Conservation (phyloP, 768 basidiomycete genomes). For the Mrakia gelida region DNA sequence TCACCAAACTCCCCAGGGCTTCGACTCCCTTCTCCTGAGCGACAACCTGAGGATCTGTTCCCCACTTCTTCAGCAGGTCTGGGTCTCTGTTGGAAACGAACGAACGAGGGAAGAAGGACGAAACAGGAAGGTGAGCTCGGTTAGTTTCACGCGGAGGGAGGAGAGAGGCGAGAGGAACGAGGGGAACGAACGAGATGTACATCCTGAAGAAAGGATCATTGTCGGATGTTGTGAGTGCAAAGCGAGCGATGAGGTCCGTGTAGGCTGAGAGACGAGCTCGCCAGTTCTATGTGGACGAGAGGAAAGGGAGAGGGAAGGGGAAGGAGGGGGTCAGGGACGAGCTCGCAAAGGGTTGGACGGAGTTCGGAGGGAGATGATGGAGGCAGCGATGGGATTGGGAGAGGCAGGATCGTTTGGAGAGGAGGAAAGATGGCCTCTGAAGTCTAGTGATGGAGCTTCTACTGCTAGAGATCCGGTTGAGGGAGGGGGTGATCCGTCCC, state of each 20-base stretch:
- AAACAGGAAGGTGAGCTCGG: neutral
- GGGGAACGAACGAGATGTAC: constrained; percentile 68
- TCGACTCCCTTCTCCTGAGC: constrained; percentile 98
- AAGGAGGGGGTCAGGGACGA: neutral
- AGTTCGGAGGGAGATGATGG: neutral
- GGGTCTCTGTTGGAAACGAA: constrained; percentile 12
- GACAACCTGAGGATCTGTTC: constrained; percentile 85
- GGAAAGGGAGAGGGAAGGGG: neutral
- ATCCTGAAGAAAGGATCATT: constrained; percentile 90
- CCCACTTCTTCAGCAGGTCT: constrained; percentile 62
- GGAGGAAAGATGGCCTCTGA: no score
- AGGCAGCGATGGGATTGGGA: no score
- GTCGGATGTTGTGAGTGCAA: constrained; percentile 84
- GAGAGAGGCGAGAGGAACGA: constrained; percentile 48
- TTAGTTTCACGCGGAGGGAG: neutral
- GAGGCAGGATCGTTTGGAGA: no score
- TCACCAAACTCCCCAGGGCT: constrained; percentile 75
- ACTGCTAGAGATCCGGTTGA: no score
- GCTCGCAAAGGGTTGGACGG: neutral
- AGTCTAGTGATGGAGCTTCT: no score
- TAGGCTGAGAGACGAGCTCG: constrained; percentile 95
- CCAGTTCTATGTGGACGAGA: constrained; percentile 61
- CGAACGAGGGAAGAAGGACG: neutral
- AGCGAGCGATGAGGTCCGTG: constrained; percentile 76
- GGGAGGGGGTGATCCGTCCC: no score